Evolutionary conservation across 441 rosid species (phyloP).

Genomic region (Adansonia grandidieri): DNA sequence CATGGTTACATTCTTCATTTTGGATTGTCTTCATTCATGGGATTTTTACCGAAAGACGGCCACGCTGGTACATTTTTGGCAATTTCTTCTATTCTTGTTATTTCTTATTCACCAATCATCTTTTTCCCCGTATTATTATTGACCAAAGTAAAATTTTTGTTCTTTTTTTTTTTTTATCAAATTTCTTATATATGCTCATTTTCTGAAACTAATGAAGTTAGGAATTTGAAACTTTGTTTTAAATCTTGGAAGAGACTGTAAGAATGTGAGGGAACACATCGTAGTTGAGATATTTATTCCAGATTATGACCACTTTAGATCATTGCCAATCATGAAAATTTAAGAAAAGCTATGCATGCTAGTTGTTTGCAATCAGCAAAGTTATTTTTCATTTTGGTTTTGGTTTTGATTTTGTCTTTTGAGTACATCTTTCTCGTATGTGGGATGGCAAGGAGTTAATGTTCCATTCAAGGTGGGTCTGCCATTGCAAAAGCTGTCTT

Average conservation of each 20-base stretch:
- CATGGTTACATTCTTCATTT: constrained; percentile 96
- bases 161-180: not conserved
- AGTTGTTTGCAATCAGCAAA: constrained; percentile 8
- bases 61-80: constrained; percentile 50
- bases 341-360: constrained; percentile 1
- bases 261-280: constrained; percentile 12
- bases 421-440: not conserved
- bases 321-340: not conserved
- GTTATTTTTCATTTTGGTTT: constrained; percentile 1
- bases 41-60: constrained; percentile 71
- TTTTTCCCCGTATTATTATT: not conserved
- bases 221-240: constrained; percentile 2
- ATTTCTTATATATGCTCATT: constrained; percentile 13
- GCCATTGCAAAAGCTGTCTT: not conserved
- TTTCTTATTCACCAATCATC: not conserved
- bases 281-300: not conserved
- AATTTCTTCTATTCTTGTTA: constrained; percentile 15
- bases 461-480: not conserved
- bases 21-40: constrained; percentile 78
- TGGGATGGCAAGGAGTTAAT: constrained; percentile 2
- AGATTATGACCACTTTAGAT: constrained; percentile 8
- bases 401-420: not conserved
- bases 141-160: not conserved
- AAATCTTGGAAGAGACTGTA: constrained; percentile 11
- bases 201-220: constrained; percentile 18